Conservation (phyloP, 2,329 filamentous ascomycete genomes). For the Phyllosticta paracitricarpa region DNA sequence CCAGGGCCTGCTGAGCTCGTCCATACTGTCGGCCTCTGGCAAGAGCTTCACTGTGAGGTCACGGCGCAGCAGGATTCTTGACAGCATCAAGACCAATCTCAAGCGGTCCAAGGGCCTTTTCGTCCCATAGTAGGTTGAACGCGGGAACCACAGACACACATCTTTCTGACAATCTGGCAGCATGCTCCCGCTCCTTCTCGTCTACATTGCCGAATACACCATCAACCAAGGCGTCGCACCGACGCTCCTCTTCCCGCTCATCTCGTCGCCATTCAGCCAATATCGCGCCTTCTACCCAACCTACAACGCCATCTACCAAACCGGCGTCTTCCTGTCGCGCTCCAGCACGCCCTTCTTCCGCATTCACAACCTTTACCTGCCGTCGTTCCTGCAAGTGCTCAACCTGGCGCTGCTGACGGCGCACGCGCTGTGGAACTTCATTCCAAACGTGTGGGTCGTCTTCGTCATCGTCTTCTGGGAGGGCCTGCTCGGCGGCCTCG, state of each 20-base stretch:
- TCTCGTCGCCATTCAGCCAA: constrained; percentile 64
- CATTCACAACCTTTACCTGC: constrained; percentile 69
- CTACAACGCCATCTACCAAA: constrained; percentile 89
- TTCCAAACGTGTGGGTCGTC: constrained; percentile 78
- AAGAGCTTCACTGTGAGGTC: constrained; percentile 17
- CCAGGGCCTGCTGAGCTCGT: constrained; percentile 26
- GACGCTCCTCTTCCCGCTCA: constrained; percentile 76
- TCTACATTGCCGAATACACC: constrained; percentile 93
- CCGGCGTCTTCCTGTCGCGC: constrained; percentile 88
- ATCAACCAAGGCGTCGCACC: constrained; percentile 94
- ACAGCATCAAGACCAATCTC: constrained; percentile 43
- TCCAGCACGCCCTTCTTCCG: constrained; percentile 83
- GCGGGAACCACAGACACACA: neutral
- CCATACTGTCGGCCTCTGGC: constrained; percentile 22
- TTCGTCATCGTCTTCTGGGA: constrained; percentile 90
- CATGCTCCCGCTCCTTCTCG: constrained; percentile 84
- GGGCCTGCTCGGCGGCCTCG: constrained; percentile 76
- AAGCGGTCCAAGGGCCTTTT: constrained; percentile 60
- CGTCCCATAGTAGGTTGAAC: constrained; percentile 50
- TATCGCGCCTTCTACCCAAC: constrained; percentile 88
- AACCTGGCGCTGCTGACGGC: constrained; percentile 66
- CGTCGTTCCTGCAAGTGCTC: constrained; percentile 68
- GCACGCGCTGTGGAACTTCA: constrained; percentile 70
- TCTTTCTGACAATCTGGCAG: constrained; percentile 21
- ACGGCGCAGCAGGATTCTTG: constrained; percentile 14